Percentiles rank a stretch among this genome's conserved stretches.
phyloP scores from a whole-genome alignment of 257 asterid species.

The Asclepias syriaca region DNA sequence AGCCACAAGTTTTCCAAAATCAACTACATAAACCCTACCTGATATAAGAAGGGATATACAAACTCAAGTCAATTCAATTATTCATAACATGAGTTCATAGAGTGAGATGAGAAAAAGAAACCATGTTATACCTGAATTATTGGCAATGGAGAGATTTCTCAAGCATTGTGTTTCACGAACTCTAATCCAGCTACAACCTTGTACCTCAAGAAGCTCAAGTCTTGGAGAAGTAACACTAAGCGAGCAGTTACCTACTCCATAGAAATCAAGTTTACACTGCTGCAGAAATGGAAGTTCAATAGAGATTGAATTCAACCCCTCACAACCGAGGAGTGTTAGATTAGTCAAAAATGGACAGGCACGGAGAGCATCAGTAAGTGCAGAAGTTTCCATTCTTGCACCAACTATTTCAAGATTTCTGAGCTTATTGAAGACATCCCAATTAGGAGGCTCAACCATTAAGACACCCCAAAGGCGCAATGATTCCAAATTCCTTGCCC shows the following conservation, averaged over 20 bases:
- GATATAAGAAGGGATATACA: background rate
- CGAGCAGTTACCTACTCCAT: slow-evolving; percentile 65
- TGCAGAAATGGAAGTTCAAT: slow-evolving; percentile 60
- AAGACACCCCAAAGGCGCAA: slow-evolving; percentile 91
- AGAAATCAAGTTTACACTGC: slow-evolving; percentile 77
- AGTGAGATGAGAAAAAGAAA: background rate
- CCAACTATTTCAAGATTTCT: slow-evolving; percentile 90
- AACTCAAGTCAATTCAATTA: background rate
- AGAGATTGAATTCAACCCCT: slow-evolving; percentile 52
- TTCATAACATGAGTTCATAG: background rate
- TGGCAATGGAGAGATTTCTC: slow-evolving; percentile 64
- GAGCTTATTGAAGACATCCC: slow-evolving; percentile 70
- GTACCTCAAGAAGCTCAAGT: slow-evolving; percentile 73
- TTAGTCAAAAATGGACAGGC: slow-evolving; percentile 73
- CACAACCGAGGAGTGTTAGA: slow-evolving; percentile 86
- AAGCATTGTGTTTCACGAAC: slow-evolving; percentile 54
- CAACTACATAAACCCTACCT: slow-evolving; percentile 72
- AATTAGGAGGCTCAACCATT: slow-evolving; percentile 65
- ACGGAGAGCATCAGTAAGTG: slow-evolving; percentile 48
- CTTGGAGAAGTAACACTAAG: slow-evolving; percentile 48
- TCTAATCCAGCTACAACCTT: slow-evolving; percentile 81
- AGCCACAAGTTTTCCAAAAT: slow-evolving; percentile 73
- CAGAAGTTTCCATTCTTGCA: slow-evolving; percentile 68
- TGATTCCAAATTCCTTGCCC: slow-evolving; percentile 72
- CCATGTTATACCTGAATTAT: slow-evolving; percentile 54